Evolutionary conservation across 2,329 filamentous ascomycete genomes (phyloP), one percentile per base, ranked within the genome.

Genomic region (Ascochyta lentis): DNA sequence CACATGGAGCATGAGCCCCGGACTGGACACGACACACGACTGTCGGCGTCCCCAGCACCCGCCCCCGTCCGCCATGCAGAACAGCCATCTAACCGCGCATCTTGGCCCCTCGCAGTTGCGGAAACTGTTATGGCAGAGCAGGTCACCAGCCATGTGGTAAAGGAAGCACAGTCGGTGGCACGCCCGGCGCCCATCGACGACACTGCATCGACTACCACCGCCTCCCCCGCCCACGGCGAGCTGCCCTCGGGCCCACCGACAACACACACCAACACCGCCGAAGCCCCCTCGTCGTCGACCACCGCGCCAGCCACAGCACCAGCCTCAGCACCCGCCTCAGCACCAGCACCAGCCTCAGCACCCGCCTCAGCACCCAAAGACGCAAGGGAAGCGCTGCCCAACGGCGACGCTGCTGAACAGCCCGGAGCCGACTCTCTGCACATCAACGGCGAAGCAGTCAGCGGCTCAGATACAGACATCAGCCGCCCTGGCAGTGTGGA

Each of bases 401-500:
- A 77, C 45, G 76, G 73, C 35, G 70, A 73, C 50, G 67, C 71
- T 13, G 73, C 58, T 44, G 71, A 76, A 26, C 65, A 66, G n/a
- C 70, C 67, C 23, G 64, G 67, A n/a, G 50, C 67, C 6, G 73
- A 75, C 48, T 70, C 67, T 33, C 64, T 66, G 40, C 60, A 61
- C n/a, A 65, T 69, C 34, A 85, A 89, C 67, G 86, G 86, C 60
- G 91, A 89, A 72, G 81, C 85, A 61, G 91, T 87, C 73, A 89
- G 88, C 64, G 88, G 87, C 66, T 93, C 90, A 52, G 90, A 93
- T 76, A 91, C 86, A 37, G 90, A 93, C 72, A 84, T 86, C 64
- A 87, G 87, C 58, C 85, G 85, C 67, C 79, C 79, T 46, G 84
- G 85, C 55, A 75, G 70, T 40, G 68, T 75, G 63, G 80, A 75